phyloP scores from a whole-genome alignment of 495 filamentous ascomycete genomes.

The Penicillium waksmanii region DNA sequence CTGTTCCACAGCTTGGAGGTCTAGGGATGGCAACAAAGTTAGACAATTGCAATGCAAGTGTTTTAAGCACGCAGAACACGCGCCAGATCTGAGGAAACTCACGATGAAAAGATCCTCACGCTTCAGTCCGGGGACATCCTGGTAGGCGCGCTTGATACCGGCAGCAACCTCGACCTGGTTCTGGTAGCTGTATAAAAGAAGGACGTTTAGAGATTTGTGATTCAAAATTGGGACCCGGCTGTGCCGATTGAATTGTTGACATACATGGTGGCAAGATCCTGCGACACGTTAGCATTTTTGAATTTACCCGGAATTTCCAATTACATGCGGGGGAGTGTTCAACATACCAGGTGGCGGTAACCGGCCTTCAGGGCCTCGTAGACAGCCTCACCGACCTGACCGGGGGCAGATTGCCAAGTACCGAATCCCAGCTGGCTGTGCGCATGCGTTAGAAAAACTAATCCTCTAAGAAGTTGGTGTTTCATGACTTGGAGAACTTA shows the following conservation, averaged over 20 bases:
- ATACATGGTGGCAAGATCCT: slow-evolving; percentile 53
- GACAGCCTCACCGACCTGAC: slow-evolving; percentile 57
- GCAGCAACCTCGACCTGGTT: slow-evolving; percentile 53
- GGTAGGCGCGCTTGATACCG: slow-evolving; percentile 50
- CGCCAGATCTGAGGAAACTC: slow-evolving; percentile 9
- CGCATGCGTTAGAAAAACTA: slow-evolving; percentile 4
- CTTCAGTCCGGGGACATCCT: slow-evolving; percentile 52
- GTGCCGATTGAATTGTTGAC: slow-evolving; percentile 3
- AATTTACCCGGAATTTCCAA: neutral
- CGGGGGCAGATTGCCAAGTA: slow-evolving; percentile 59
- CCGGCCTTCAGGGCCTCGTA: slow-evolving; percentile 56
- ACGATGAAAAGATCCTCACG: slow-evolving; percentile 56
- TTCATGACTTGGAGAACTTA: slow-evolving; percentile 26
- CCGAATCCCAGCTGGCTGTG: slow-evolving; percentile 54
- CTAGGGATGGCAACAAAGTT: slow-evolving; percentile 17
- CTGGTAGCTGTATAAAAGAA: slow-evolving; percentile 43
- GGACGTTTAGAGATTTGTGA: slow-evolving; percentile 34
- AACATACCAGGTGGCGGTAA: slow-evolving; percentile 57
- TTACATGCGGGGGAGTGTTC: neutral
- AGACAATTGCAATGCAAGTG: no score
- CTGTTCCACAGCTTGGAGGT: slow-evolving; percentile 57
- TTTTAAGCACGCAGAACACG: neutral
- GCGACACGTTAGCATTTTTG: slow-evolving; percentile 22
- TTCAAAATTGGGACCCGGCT: neutral
- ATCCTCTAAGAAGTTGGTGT: neutral